Base-by-base conservation (phyloP, 306 rosid species). In the Malus asiatica region DNA sequence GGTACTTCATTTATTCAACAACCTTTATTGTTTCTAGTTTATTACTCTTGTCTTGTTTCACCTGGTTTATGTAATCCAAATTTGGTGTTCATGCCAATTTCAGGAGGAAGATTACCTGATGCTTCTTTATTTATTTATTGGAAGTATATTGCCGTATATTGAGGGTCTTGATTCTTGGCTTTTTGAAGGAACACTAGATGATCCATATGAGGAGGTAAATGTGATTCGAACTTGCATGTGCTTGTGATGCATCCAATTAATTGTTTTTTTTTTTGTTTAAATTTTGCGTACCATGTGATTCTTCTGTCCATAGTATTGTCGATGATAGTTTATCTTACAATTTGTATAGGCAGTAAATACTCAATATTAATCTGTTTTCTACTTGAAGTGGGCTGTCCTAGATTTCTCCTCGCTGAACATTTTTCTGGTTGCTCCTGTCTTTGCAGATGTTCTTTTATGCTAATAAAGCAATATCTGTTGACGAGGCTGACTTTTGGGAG, bases 111-210 rank as follows among this genome's bases (percentile, higher is more conserved):
- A 88, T 83, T 92, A 95, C 77, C 96, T 83, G 70, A 92, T 89
- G 96, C 79, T 88, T 35, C 97, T 95, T 80, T 83, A 85, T 83
- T 86, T 95, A 81, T 92, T 88, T 83, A 80, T 90, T 80, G 98
- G 90, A 76, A 92, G 97, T 87, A 75, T 95, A 72, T 87, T 95
- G 87, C 97, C 98, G 15, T 90, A 90, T 71, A 83, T 95, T 44
- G 95, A 95, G 88, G 91, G 90, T 80, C 96, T 95, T 71, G 98
- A 95, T 90, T 95, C 95, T 48, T 95, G 98, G 97, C 96, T 95
- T 87, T 95, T 95, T 84, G 98, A 95, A 78, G 98, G 98, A 84
- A 84, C 86, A 72, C 95, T 95, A 45, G 91, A 94, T 74, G 97
- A 95, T 84, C 98, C 98, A 80, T 90, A 78, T 84, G 91, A 89